These are phyloP conservation scores for Leucogyrophana mollusca DNA, from an alignment of 768 basidiomycete genomes.

Conservation along the genomic window DNA sequence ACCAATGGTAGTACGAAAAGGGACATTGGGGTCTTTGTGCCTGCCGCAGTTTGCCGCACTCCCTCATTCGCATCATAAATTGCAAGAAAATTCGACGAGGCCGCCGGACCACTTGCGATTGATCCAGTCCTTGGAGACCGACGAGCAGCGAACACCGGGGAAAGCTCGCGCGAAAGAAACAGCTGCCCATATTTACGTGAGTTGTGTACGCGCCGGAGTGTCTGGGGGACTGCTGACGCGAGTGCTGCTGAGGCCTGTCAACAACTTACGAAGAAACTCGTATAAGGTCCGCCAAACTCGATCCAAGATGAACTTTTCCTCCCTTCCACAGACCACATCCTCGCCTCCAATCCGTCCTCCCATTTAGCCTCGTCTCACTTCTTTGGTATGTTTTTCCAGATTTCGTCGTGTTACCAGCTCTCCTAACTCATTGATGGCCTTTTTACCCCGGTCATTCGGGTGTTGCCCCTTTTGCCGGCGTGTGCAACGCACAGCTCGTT, in stretches of 20 bases:
- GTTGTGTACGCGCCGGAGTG: not conserved
- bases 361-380: constrained; percentile 9
- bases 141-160: not conserved
- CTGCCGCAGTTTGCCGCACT: not conserved
- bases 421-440: constrained; percentile 7
- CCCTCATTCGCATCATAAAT: no score
- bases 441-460: constrained; percentile 1
- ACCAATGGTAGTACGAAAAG: not conserved
- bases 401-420: constrained; percentile 1
- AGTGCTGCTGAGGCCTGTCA: constrained; percentile 21
- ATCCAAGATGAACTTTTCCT: constrained; percentile 48
- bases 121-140: not conserved
- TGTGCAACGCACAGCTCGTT: constrained; percentile 21
- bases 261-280: constrained; percentile 28
- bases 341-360: constrained; percentile 14
- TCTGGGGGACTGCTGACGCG: constrained; percentile 24
- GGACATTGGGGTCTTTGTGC: constrained; percentile 2
- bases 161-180: no score
- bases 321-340: constrained; percentile 40
- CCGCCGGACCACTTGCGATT: no score
- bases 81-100: no score
- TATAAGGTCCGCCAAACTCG: constrained; percentile 61
- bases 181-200: not conserved
- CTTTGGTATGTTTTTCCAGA: constrained; percentile 9
- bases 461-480: constrained; percentile 31